phyloP scores from a whole-genome alignment of 2,329 filamentous ascomycete species.

The Triangularia verruculosa region DNA sequence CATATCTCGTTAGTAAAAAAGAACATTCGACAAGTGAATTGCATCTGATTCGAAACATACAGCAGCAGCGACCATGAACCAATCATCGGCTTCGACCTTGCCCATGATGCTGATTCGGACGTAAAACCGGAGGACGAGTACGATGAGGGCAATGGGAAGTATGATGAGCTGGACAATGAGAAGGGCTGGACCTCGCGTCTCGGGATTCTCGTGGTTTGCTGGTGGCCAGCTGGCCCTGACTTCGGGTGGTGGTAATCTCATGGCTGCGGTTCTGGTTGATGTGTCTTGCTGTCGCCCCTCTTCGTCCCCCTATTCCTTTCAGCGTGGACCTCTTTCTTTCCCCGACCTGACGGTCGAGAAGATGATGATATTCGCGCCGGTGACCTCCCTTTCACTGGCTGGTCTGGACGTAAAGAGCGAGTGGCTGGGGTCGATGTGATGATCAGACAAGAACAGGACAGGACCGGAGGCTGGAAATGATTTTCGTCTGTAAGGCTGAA shows the following conservation, averaged over 20 bases:
- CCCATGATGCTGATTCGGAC: constrained; percentile 36
- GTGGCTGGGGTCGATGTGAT: background rate
- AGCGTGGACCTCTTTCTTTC: background rate
- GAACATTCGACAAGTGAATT: background rate
- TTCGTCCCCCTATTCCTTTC: background rate
- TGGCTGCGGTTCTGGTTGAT: constrained; percentile 20
- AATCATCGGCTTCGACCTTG: constrained; percentile 39
- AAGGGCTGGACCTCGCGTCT: constrained; percentile 37
- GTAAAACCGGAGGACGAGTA: constrained; percentile 38
- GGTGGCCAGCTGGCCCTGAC: constrained; percentile 38
- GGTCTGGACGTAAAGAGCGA: background rate
- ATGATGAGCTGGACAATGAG: constrained; percentile 38
- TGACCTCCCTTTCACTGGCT: background rate
- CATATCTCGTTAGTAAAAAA: background rate
- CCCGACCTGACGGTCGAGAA: constrained; percentile 8
- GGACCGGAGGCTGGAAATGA: background rate
- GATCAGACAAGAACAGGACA: background rate
- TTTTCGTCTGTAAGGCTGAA: background rate
- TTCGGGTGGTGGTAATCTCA: constrained; percentile 38
- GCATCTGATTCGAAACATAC: constrained; percentile 28
- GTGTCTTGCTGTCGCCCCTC: background rate
- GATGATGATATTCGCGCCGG: background rate
- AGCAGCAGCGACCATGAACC: constrained; percentile 40
- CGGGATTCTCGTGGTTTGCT: constrained; percentile 39
- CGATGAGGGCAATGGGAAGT: constrained; percentile 35